phyloP scores from a whole-genome alignment of 768 basidiomycete genomes.

The Dentipellis sp. region DNA sequence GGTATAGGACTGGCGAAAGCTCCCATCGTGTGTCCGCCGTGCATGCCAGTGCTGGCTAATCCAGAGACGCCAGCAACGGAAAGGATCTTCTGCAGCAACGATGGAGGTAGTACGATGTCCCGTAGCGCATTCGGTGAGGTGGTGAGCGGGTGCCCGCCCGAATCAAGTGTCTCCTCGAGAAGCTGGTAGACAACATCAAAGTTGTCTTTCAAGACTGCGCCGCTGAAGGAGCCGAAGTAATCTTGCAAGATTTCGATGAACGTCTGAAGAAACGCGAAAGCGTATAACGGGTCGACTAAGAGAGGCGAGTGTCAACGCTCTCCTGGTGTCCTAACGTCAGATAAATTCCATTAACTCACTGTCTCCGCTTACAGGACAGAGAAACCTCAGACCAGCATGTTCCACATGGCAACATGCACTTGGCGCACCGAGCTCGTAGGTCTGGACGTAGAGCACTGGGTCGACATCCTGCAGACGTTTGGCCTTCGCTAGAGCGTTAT shows the following conservation, averaged over 20 bases:
- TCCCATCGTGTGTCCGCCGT: slow-evolving; percentile 17
- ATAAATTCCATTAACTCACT: slow-evolving; percentile 40
- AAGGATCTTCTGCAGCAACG: slow-evolving; percentile 50
- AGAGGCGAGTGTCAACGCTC: background rate
- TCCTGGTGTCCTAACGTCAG: background rate
- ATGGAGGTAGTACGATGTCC: slow-evolving; percentile 90
- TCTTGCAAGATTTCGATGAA: slow-evolving; percentile 79
- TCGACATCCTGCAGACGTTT: slow-evolving; percentile 49
- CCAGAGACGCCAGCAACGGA: slow-evolving; percentile 43
- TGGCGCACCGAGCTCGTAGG: slow-evolving; percentile 36
- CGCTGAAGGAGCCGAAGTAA: slow-evolving; percentile 82
- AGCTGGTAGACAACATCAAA: slow-evolving; percentile 97
- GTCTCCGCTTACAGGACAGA: slow-evolving; percentile 79
- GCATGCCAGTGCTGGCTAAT: slow-evolving; percentile 23
- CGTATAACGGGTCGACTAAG: slow-evolving; percentile 81
- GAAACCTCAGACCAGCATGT: slow-evolving; percentile 63
- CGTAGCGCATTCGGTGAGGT: slow-evolving; percentile 84
- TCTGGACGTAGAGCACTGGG: slow-evolving; percentile 58
- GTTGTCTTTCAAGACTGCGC: slow-evolving; percentile 75
- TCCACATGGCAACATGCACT: slow-evolving; percentile 80
- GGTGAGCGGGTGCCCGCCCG: slow-evolving; percentile 86
- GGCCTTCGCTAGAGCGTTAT: slow-evolving; percentile 57
- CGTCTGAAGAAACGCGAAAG: slow-evolving; percentile 80
- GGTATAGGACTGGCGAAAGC: slow-evolving; percentile 87
- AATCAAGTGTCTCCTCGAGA: slow-evolving; percentile 91